Percentiles rank a stretch among this genome's conserved stretches.
Conservation (phyloP, 2,329 filamentous ascomycete species). For the Colletotrichum kahawae region DNA sequence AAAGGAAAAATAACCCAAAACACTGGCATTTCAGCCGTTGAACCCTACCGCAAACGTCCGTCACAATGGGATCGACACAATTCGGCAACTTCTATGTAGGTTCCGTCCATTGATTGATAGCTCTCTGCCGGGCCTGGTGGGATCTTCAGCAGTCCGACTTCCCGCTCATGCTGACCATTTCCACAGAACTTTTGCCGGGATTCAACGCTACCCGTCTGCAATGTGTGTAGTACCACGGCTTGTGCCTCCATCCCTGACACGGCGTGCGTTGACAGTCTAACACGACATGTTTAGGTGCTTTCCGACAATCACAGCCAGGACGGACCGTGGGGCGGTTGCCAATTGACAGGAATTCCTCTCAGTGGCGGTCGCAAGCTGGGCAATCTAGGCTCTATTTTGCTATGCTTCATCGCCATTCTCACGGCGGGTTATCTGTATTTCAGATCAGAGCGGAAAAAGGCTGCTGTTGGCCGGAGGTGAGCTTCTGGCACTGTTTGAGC, state of each 20-base stretch:
- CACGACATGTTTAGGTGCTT: conserved; percentile 65
- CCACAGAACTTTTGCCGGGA: conserved; percentile 80
- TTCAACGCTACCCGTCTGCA: conserved; percentile 83
- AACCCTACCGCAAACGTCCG: background rate
- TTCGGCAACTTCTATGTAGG: conserved; percentile 67
- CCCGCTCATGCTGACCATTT: conserved; percentile 18
- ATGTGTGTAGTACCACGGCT: conserved; percentile 61
- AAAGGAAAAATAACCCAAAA: background rate
- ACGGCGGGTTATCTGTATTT: conserved; percentile 72
- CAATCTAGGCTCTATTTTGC: conserved; percentile 91
- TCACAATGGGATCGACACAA: conserved; percentile 63
- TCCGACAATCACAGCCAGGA: conserved; percentile 62
- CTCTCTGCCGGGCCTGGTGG: conserved; percentile 12
- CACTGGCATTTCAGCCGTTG: background rate
- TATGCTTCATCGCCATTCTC: conserved; percentile 79
- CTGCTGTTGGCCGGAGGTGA: conserved; percentile 91
- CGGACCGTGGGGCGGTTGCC: conserved; percentile 71
- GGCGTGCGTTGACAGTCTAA: conserved; percentile 17
- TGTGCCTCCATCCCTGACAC: conserved; percentile 9
- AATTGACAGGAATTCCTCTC: conserved; percentile 76
- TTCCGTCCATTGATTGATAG: background rate
- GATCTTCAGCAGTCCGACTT: conserved; percentile 23
- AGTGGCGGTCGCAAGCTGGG: conserved; percentile 70
- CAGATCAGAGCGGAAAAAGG: conserved; percentile 86
- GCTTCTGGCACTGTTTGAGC: conserved; percentile 25